Conservation (phyloP, 2,329 filamentous ascomycete genomes). For the Chaetoscypha palmicola region DNA sequence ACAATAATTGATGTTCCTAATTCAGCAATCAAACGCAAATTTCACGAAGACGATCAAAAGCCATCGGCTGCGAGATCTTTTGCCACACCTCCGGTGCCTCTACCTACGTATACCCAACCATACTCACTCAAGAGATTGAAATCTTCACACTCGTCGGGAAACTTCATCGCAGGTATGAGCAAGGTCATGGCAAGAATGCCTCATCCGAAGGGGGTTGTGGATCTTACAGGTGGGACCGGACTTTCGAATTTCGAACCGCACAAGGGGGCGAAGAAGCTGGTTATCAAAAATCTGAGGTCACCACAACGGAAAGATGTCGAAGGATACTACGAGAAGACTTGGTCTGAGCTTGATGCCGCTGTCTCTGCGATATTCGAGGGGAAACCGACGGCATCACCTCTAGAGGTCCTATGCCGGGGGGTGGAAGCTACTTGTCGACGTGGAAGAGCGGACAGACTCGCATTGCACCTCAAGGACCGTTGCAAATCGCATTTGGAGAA, state of each 20-base stretch:
- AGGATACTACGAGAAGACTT: slow-evolving; percentile 70
- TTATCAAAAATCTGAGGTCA: slow-evolving; percentile 85
- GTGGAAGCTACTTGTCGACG: slow-evolving; percentile 88
- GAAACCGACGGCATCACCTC: slow-evolving; percentile 57
- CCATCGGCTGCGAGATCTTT: not conserved
- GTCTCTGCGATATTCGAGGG: slow-evolving; percentile 66
- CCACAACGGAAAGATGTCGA: slow-evolving; percentile 55
- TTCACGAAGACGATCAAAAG: slow-evolving; percentile 12
- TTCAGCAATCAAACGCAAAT: slow-evolving; percentile 23
- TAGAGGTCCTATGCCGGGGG: slow-evolving; percentile 82
- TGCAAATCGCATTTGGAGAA: slow-evolving; percentile 63
- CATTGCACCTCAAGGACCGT: slow-evolving; percentile 55
- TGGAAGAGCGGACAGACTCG: slow-evolving; percentile 62
- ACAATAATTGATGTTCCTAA: slow-evolving; percentile 13
- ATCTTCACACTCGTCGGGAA: slow-evolving; percentile 56
- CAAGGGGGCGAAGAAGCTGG: slow-evolving; percentile 72
- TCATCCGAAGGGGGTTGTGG: slow-evolving; percentile 18
- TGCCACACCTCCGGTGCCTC: slow-evolving; percentile 1
- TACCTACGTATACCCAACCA: slow-evolving; percentile 6
- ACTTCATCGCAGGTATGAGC: slow-evolving; percentile 20
- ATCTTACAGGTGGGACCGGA: slow-evolving; percentile 17
- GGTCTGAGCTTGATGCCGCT: slow-evolving; percentile 66
- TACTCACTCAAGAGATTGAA: slow-evolving; percentile 56
- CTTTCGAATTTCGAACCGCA: slow-evolving; percentile 57
- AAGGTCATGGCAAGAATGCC: slow-evolving; percentile 16